Evolutionary conservation across 257 asterid species (phyloP).

Genomic region (Handroanthus guayacan): DNA sequence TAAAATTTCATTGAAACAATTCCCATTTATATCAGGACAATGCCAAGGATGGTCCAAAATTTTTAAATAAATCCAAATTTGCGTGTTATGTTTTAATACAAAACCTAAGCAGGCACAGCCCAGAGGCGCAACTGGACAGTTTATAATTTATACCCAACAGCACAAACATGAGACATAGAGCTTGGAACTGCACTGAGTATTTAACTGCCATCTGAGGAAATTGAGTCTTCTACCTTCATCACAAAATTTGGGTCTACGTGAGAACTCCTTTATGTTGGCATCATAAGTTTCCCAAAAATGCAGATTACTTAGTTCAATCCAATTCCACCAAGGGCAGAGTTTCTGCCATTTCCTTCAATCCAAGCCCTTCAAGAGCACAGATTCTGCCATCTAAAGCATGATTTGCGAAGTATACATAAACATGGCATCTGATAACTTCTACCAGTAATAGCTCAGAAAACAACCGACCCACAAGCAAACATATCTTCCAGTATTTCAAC

Average conservation of each 20-base stretch:
- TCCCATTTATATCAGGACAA: background rate
- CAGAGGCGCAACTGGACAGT: slow-evolving; percentile 40
- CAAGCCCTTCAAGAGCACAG: slow-evolving; percentile 35
- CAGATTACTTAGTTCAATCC: too few relatives aligned
- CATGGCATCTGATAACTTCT: background rate
- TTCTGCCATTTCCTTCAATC: too few relatives aligned
- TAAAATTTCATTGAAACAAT: background rate
- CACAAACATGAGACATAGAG: slow-evolving; percentile 31
- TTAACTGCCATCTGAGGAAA: slow-evolving; percentile 29
- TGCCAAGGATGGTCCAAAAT: background rate
- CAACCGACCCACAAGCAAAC: background rate
- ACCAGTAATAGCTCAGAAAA: background rate
- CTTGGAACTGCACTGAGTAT: slow-evolving; percentile 11
- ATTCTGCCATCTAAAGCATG: slow-evolving; percentile 40
- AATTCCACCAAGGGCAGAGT: too few relatives aligned
- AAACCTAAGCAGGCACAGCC: slow-evolving; percentile 19
- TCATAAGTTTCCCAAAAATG: too few relatives aligned
- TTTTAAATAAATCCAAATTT: background rate
- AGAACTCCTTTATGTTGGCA: too few relatives aligned
- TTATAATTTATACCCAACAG: slow-evolving; percentile 36
- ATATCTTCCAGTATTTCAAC: background rate
- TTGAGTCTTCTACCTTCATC: slow-evolving; percentile 47
- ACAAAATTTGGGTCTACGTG: slow-evolving; percentile 34
- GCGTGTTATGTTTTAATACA: background rate
- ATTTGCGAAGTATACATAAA: slow-evolving; percentile 45